Evolutionary conservation across 768 basidiomycete species (phyloP), one percentile per base, ranked within the genome.

Genomic region (Amanita fuliginea): DNA sequence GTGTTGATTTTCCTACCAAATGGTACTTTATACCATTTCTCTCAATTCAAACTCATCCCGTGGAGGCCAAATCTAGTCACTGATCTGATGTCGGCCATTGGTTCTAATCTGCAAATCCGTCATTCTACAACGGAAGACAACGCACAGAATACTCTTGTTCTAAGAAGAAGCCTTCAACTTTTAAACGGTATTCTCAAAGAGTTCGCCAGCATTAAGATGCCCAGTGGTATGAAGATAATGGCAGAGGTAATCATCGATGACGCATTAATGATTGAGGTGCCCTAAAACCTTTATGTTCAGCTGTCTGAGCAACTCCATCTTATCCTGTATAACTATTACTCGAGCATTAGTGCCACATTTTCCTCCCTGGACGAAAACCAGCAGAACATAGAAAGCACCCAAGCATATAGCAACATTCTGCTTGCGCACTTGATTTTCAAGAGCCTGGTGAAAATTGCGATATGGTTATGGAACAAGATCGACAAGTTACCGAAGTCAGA

Each of bases 351-450:
- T 2, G 55, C 68, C 1, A 66, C 63, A 10, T 67, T 58, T 54
- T 77, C 56, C 51, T 54, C 56, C 55, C 61, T 54, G 59, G 68
- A 58, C 59, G 67, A 58, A 66, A 72, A 47, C 55, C 65, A 33
- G 59, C 56, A 78, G 51, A 74, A 71, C 46, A 60, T 87, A 34
- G 68, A 62, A 30, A 67, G 67, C 2, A 53, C 63, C 10, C 61
- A 59, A 18, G 54, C 69, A 6, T 59, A 61, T 34, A 66, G 70
- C 37, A 70, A 77, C 53, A 64, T 76, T 46, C 66, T 56, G 55
- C 56, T 87, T 13, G 76, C 77, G 2, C 82, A 91, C 59, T 63
- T 91, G 14, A 65, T 80, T 3, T 88, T 82, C 70, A 92, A 94
- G 62, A 80, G 77, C 55, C 66, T 93, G 39, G 65, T 73, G 10